Conservation (phyloP, 139 green algal genomes). For the Chlamydomonas sphaeroides region DNA sequence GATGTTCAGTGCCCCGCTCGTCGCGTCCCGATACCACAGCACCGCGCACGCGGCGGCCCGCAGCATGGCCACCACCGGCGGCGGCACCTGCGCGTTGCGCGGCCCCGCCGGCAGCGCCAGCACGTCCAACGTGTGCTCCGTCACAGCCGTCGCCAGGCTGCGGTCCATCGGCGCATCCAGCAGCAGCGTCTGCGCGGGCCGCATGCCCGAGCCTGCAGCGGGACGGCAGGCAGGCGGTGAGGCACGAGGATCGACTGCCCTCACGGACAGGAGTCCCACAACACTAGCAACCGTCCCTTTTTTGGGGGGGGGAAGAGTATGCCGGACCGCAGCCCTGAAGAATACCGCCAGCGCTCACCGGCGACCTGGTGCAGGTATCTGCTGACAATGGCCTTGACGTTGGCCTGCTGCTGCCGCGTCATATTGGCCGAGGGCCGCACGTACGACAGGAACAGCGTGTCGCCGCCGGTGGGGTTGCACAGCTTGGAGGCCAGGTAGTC, state of each 20-base stretch:
- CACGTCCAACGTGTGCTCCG: constrained; percentile 2
- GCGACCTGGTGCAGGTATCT: neutral
- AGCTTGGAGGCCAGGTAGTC: constrained; percentile 12
- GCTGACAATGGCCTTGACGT: constrained; percentile 12
- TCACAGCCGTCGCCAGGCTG: neutral
- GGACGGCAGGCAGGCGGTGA: neutral
- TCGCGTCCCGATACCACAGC: constrained; percentile 19
- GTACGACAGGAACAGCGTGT: constrained; percentile 10
- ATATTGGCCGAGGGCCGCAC: neutral
- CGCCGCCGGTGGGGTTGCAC: neutral
- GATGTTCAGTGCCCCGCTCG: neutral
- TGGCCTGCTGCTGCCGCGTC: constrained; percentile 22
- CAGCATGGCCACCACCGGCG: constrained; percentile 20
- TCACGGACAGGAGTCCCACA: too few relatives aligned
- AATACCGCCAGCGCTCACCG: neutral
- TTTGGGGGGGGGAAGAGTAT: too few relatives aligned
- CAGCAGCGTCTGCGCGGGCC: neutral
- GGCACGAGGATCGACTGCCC: too few relatives aligned
- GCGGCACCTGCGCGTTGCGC: neutral
- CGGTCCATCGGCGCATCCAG: constrained; percentile 29
- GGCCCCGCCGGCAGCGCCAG: neutral
- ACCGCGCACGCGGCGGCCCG: neutral
- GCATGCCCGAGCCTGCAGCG: neutral
- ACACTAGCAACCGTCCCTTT: too few relatives aligned
- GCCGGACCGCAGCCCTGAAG: too few relatives aligned